A percentile compares a stretch with the other conserved stretches of the same genome.
phyloP scores from a whole-genome alignment of 2,329 filamentous ascomycete species.

The Xylaria sp. region DNA sequence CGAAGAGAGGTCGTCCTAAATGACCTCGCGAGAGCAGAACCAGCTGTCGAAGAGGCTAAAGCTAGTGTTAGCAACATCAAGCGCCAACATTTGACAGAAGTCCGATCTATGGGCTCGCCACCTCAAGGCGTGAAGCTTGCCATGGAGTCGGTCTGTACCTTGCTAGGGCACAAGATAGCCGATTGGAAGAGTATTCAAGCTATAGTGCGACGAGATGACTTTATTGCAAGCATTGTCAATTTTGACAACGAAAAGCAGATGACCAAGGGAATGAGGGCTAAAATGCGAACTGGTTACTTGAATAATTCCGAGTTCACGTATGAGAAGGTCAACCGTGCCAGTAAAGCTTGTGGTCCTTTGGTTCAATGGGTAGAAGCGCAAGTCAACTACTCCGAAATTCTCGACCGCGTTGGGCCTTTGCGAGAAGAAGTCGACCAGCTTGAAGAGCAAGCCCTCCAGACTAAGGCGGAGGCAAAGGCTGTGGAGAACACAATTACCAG shows the following conservation, averaged over 20 bases:
- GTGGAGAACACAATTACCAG: conserved; percentile 87
- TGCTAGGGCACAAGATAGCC: conserved; percentile 88
- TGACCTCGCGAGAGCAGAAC: conserved; percentile 91
- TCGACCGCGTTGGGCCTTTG: conserved; percentile 91
- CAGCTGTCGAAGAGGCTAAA: conserved; percentile 90
- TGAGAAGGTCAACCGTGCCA: conserved; percentile 94
- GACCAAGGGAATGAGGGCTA: conserved; percentile 81
- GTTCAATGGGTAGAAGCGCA: conserved; percentile 98
- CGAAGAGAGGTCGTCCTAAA: conserved; percentile 85
- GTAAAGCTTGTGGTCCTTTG: conserved; percentile 94
- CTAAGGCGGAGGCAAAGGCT: conserved; percentile 90
- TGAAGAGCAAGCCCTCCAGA: conserved; percentile 88
- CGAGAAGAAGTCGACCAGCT: conserved; percentile 88
- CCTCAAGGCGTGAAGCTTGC: conserved; percentile 90
- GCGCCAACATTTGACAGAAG: conserved; percentile 94
- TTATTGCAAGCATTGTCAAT: conserved; percentile 96
- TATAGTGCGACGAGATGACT: conserved; percentile 91
- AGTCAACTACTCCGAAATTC: conserved; percentile 96
- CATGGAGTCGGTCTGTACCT: conserved; percentile 93
- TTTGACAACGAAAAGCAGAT: conserved; percentile 97
- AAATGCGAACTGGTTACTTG: conserved; percentile 93
- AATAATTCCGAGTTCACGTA: conserved; percentile 96
- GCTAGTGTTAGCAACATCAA: conserved; percentile 99
- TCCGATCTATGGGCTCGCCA: conserved; percentile 94
- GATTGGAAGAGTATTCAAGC: conserved; percentile 93